These are phyloP conservation scores for Rhodocollybia butyracea DNA, from an alignment of 768 basidiomycete species.

Conservation along the genomic window DNA sequence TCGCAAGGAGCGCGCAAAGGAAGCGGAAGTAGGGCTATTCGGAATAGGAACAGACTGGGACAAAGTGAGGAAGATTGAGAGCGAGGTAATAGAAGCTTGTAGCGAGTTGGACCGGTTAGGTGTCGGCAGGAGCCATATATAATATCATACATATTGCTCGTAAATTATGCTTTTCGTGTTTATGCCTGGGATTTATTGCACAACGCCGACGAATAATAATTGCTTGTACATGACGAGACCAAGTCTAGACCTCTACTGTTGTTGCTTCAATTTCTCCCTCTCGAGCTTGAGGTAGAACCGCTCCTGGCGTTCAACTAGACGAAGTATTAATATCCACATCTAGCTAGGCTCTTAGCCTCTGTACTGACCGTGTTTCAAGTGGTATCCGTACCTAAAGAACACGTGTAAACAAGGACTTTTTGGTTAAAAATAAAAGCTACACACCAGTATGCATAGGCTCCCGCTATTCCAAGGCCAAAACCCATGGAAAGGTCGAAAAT, in stretches of 20 bases:
- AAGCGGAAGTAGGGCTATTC: conserved; percentile 81
- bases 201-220: neutral
- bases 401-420: conserved; percentile 22
- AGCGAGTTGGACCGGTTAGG: conserved; percentile 63
- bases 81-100: conserved; percentile 71
- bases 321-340: neutral
- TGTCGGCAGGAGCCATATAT: neutral
- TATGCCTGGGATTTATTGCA: no score
- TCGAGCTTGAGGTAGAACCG: conserved; percentile 85
- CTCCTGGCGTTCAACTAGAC: conserved; percentile 76
- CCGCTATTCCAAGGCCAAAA: conserved; percentile 71
- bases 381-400: conserved; percentile 72
- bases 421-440: conserved; percentile 18
- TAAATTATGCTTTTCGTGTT: neutral
- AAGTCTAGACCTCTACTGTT: conserved; percentile 9
- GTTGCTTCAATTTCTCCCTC: conserved; percentile 42
- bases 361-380: conserved; percentile 71
- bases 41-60: conserved; percentile 93
- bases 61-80: conserved; percentile 71
- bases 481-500: conserved; percentile 79
- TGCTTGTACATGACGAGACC: neutral
- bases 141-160: neutral
- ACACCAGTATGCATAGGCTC: conserved; percentile 86
- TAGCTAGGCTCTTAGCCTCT: neutral
- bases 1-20: conserved; percentile 63